phyloP scores from a whole-genome alignment of 768 basidiomycete species.

The Hortiboletus campestris region DNA sequence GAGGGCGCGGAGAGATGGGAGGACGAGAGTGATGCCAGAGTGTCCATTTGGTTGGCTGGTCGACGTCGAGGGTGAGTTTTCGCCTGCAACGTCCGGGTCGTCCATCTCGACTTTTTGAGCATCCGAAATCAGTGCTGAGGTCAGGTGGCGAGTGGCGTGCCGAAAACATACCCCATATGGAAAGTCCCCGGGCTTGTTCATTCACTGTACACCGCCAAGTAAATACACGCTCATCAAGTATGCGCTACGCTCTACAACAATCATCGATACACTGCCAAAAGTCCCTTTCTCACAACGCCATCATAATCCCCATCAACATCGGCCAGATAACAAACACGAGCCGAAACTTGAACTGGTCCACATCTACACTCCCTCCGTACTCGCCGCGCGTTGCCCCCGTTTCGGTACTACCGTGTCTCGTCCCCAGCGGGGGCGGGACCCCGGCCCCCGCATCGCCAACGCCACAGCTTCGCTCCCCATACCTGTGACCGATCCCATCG shows the following conservation, averaged over 20 bases:
- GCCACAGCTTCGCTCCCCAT: neutral
- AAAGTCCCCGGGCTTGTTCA: neutral
- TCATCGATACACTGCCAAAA: neutral
- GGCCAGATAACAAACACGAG: constrained; percentile 56
- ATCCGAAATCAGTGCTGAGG: constrained; percentile 3
- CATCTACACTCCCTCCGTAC: constrained; percentile 25
- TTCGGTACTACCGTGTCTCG: neutral
- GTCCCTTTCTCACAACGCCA: constrained; percentile 42
- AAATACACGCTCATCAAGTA: too few species aligned
- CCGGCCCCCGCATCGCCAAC: constrained; percentile 8
- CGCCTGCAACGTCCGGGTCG: constrained; percentile 30
- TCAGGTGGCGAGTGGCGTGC: constrained; percentile 2
- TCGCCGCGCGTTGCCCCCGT: constrained; percentile 12
- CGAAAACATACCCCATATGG: constrained; percentile 11
- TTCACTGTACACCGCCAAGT: too few species aligned
- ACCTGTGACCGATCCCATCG: neutral
- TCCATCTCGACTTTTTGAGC: constrained; percentile 28
- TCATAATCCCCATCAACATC: constrained; percentile 51
- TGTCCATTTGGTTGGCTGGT: constrained; percentile 22
- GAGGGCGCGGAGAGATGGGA: constrained; percentile 63
- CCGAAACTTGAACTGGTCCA: constrained; percentile 42
- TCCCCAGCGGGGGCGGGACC: constrained; percentile 8
- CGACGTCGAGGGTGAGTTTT: constrained; percentile 33
- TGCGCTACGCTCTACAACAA: neutral
- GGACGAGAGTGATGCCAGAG: constrained; percentile 61